Evolutionary conservation across 2,329 filamentous ascomycete genomes (phyloP).

Genomic region (Mariannaea elegans): DNA sequence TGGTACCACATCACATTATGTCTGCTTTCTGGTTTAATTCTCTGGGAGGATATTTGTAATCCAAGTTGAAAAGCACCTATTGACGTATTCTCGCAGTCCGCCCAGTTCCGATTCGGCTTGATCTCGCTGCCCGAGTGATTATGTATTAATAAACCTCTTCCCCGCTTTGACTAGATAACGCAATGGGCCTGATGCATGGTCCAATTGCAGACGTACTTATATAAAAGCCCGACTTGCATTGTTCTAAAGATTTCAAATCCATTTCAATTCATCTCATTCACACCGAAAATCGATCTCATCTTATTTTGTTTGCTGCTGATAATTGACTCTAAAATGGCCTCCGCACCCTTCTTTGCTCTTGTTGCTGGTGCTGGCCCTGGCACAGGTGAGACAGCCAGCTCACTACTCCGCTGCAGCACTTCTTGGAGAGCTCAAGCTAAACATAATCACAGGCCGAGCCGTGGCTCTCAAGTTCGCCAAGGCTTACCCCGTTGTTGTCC

Average conservation of each 20-base stretch:
- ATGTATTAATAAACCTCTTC: slow-evolving; percentile 1
- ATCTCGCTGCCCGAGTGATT: neutral
- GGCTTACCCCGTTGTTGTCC: slow-evolving; percentile 76
- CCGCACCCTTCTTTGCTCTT: slow-evolving; percentile 66
- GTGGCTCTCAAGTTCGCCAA: slow-evolving; percentile 67
- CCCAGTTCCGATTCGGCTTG: neutral
- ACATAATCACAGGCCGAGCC: slow-evolving; percentile 49
- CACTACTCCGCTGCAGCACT: neutral
- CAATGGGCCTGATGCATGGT: slow-evolving; percentile 9
- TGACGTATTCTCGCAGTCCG: neutral
- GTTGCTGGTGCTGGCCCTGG: slow-evolving; percentile 78
- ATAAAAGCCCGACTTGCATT: neutral
- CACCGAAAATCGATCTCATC: too few species aligned
- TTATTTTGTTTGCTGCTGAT: neutral
- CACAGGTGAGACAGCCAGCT: slow-evolving; percentile 53
- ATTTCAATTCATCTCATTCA: neutral
- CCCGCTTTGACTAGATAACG: slow-evolving; percentile 15
- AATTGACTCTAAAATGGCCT: slow-evolving; percentile 20
- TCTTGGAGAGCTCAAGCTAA: neutral
- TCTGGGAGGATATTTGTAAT: slow-evolving; percentile 6
- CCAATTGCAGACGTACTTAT: slow-evolving; percentile 7
- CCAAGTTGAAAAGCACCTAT: too few species aligned
- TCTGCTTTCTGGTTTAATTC: too few species aligned
- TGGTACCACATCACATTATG: too few species aligned
- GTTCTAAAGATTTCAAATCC: neutral